A percentile compares a stretch with the other conserved stretches of the same genome.
Conservation (phyloP, 2,329 filamentous ascomycete species). For the Phoma sp. region DNA sequence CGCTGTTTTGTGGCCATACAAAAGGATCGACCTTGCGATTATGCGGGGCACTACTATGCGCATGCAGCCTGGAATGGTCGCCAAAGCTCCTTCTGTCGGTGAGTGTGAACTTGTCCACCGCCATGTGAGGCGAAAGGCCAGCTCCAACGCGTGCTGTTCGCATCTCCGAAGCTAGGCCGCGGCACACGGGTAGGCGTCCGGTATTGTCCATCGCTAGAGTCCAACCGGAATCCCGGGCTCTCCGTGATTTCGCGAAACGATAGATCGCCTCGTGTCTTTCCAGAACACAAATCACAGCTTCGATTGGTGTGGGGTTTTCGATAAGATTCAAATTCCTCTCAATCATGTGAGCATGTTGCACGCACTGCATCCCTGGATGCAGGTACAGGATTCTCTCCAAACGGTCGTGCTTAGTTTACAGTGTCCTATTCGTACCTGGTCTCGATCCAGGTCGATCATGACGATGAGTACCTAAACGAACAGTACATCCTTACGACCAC, state of each 20-base stretch:
- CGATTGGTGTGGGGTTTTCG: conserved; percentile 2
- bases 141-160: conserved; percentile 17
- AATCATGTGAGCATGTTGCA: conserved; percentile 8
- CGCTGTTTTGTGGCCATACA: conserved; percentile 15
- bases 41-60: conserved; percentile 15
- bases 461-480: conserved; percentile 14
- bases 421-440: conserved; percentile 5
- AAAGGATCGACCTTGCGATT: conserved; percentile 19
- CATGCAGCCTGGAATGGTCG: conserved; percentile 13
- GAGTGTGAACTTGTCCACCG: conserved; percentile 16
- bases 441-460: conserved; percentile 17
- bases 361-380: conserved; percentile 2
- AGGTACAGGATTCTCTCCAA: conserved; percentile 4
- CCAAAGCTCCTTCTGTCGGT: conserved; percentile 17
- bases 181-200: conserved; percentile 17
- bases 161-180: conserved; percentile 18
- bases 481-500: conserved; percentile 6
- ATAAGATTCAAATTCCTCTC: conserved; percentile 10
- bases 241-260: conserved; percentile 22
- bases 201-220: conserved; percentile 12
- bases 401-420: conserved; percentile 2
- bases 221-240: conserved; percentile 15
- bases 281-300: conserved; percentile 19
- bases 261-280: conserved; percentile 20
- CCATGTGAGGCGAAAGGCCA: conserved; percentile 6